Conservation (phyloP, 208 protist genomes). For the Trypanosoma boissoni region DNA sequence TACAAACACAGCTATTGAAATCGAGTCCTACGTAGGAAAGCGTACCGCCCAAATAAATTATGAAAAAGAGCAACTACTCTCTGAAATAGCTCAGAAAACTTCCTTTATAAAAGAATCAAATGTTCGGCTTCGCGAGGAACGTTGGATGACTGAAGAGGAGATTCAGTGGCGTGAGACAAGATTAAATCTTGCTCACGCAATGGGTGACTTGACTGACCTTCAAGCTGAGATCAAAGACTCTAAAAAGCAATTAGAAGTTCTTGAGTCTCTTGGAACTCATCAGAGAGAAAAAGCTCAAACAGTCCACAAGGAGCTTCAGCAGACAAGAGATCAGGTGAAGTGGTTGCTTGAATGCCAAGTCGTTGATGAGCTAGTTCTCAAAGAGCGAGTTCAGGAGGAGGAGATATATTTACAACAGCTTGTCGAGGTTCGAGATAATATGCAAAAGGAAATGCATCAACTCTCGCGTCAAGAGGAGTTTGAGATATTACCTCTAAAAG, state of each 20-base stretch:
- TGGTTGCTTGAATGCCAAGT: slow-evolving; percentile 19
- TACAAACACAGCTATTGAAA: slow-evolving; percentile 3
- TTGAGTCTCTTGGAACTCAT: neutral
- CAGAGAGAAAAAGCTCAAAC: slow-evolving; percentile 6
- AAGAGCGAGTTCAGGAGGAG: slow-evolving; percentile 16
- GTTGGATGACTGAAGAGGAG: slow-evolving; percentile 4
- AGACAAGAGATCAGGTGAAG: slow-evolving; percentile 11
- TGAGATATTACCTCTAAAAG: slow-evolving; percentile 14
- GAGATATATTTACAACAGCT: slow-evolving; percentile 20
- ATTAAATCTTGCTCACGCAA: slow-evolving; percentile 7
- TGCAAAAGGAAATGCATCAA: slow-evolving; percentile 12
- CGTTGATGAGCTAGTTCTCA: slow-evolving; percentile 12
- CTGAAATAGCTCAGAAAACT: slow-evolving; percentile 1
- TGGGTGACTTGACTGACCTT: slow-evolving; percentile 1
- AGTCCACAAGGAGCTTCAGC: slow-evolving; percentile 8
- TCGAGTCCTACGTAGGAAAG: slow-evolving; percentile 10
- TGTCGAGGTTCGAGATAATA: slow-evolving; percentile 3
- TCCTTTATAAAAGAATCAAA: slow-evolving; percentile 3
- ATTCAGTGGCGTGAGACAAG: slow-evolving; percentile 22
- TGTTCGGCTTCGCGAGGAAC: neutral
- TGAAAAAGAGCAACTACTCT: neutral
- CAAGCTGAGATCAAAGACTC: slow-evolving; percentile 12
- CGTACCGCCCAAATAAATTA: slow-evolving; percentile 8
- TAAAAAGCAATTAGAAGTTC: slow-evolving; percentile 5
- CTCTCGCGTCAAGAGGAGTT: neutral